Evolutionary conservation across 2,329 filamentous ascomycete species (phyloP).

Genomic region (Hymenoscyphus fraxineus): DNA sequence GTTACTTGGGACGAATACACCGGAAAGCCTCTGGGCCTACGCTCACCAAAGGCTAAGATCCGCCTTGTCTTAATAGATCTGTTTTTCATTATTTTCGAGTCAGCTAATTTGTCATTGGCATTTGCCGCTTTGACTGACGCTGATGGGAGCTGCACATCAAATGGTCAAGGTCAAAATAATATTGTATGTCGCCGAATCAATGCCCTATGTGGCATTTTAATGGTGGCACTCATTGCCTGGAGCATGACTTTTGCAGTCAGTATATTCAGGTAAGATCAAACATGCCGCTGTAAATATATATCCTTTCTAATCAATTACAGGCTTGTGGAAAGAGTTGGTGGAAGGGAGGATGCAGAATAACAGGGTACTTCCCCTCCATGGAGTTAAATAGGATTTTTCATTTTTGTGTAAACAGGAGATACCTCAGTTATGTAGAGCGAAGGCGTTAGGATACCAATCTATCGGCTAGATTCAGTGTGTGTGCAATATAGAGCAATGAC

Average conservation of each 20-base stretch:
- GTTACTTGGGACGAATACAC: slow-evolving; percentile 97
- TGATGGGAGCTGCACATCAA: slow-evolving; percentile 53
- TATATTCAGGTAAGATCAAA: slow-evolving; percentile 57
- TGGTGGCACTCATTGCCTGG: slow-evolving; percentile 85
- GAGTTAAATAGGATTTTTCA: background rate
- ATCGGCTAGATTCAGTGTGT: background rate
- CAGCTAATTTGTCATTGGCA: slow-evolving; percentile 84
- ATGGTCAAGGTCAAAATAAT: slow-evolving; percentile 35
- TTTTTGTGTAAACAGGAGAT: background rate
- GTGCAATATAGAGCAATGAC: slow-evolving; percentile 1
- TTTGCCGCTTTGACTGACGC: slow-evolving; percentile 74
- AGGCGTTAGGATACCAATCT: slow-evolving; percentile 5
- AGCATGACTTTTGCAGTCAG: slow-evolving; percentile 85
- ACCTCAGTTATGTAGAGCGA: background rate
- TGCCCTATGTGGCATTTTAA: slow-evolving; percentile 71
- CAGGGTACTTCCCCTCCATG: background rate
- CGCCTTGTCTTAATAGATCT: slow-evolving; percentile 87
- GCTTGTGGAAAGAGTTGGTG: slow-evolving; percentile 58
- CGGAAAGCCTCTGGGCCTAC: slow-evolving; percentile 83
- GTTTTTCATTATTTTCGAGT: slow-evolving; percentile 96
- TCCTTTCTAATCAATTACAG: slow-evolving; percentile 32
- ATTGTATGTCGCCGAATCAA: slow-evolving; percentile 61
- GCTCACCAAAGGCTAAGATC: slow-evolving; percentile 79
- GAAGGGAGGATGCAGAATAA: slow-evolving; percentile 44
- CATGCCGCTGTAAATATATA: background rate